A percentile compares a stretch with the other conserved stretches of the same genome.
These are phyloP conservation scores for Candida pseudofarinosa DNA, from an alignment of 805 yeast species.

Conservation along the genomic window DNA sequence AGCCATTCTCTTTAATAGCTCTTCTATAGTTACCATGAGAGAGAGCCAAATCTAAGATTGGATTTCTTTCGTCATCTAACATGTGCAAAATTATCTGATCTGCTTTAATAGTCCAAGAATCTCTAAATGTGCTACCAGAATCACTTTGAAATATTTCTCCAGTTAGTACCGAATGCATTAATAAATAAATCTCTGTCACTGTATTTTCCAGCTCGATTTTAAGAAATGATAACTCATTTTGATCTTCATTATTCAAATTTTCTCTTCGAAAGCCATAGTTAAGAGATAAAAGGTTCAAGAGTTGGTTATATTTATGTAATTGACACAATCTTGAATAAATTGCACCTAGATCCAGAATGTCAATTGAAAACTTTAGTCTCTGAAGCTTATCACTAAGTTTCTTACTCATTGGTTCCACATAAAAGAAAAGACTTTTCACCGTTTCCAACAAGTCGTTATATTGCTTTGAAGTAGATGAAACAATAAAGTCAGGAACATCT, in stretches of 20 bases:
- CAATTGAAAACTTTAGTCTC: constrained; percentile 65
- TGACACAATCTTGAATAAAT: constrained; percentile 44
- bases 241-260: constrained; percentile 46
- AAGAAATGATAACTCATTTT: constrained; percentile 40
- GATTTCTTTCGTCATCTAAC: constrained; percentile 37
- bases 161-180: constrained; percentile 33
- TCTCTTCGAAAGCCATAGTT: constrained; percentile 49
- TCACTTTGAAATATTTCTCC: constrained; percentile 25
- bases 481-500: constrained; percentile 65
- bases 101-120: constrained; percentile 35
- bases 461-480: constrained; percentile 70
- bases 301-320: constrained; percentile 47
- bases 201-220: constrained; percentile 29
- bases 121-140: constrained; percentile 17
- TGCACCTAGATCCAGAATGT: constrained; percentile 55
- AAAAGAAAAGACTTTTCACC: constrained; percentile 59
- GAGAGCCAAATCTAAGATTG: constrained; percentile 35
- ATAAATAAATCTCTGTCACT: constrained; percentile 28
- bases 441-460: constrained; percentile 65
- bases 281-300: constrained; percentile 37
- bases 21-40: constrained; percentile 31
- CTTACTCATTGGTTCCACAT: constrained; percentile 67
- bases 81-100: constrained; percentile 38
- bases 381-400: constrained; percentile 55
- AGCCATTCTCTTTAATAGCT: constrained; percentile 35